Base-by-base conservation (phyloP, 2,329 filamentous ascomycete species). In the Penicillium sp. region DNA sequence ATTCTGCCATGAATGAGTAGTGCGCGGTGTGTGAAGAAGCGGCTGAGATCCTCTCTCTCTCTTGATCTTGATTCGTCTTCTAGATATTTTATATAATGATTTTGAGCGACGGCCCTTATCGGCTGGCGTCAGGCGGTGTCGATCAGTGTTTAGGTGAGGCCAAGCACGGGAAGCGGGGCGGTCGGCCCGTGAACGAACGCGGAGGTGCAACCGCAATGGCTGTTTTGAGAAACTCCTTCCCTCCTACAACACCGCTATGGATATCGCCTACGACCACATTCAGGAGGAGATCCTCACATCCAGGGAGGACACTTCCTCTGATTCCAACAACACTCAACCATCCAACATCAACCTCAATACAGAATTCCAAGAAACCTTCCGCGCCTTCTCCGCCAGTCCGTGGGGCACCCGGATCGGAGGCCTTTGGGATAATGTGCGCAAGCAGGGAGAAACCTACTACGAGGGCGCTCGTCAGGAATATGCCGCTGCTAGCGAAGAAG, bases 211-310 rank as follows among this genome's bases (percentile, higher is more conserved):
- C 56, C 56, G 57, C 46, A 54, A 42, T 47, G 53, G 50, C 46
- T 54, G 45, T 51, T 54, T 50, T 48, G 39, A 24, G 36, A 59
- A 28, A 7, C 49, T 51, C 45, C 45, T 42, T 25, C 33, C 33
- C 33, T 39, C 31, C 28, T 44, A 47, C 53, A 35, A 44, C 43
- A 44, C 46, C 48, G 53, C 46, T 45, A 97, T 99, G 94, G 94
- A 99, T 82, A 81, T 95, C 67, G 92, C 92, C 40, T 99, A 97
- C 81, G 94, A 99, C 69, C 91, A 96, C 73, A 95, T 97, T 65
- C 86, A 90, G 69, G 90, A 96, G 76, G 87, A 94, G 70, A 82
- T 84, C 46, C 81, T 89, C 62, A 56, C 70, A 56, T 79, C 82
- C 35, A 70, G 74, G 31, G 76, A 79, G 57, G 74, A 77, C 55